A percentile compares a stretch with the other conserved stretches of the same genome.
Evolutionary conservation across 768 basidiomycete species (phyloP).

Genomic region (Astraeus odoratus): DNA sequence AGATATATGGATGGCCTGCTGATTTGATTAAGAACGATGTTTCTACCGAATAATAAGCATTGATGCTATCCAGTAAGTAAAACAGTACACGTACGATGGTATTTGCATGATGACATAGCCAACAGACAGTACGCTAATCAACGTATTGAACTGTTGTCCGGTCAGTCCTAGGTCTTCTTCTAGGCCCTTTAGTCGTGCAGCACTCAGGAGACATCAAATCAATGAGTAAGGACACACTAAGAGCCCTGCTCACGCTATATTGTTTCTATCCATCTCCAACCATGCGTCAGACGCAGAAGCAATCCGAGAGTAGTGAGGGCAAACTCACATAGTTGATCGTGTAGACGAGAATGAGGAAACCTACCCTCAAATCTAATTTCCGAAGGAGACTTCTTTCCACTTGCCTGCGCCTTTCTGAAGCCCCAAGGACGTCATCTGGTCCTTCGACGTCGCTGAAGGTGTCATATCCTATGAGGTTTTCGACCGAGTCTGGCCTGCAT

Average conservation of each 20-base stretch:
- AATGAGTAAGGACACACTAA: not conserved
- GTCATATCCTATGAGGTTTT: too few species aligned
- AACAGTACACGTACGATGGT: conserved; percentile 51
- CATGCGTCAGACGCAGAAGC: not conserved
- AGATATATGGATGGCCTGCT: conserved; percentile 61
- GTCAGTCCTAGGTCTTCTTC: conserved; percentile 53
- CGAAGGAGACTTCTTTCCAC: not conserved
- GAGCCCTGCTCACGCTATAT: conserved; percentile 41
- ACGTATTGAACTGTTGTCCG: conserved; percentile 52
- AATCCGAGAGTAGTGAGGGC: not conserved
- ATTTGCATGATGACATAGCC: conserved; percentile 71
- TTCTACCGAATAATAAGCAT: conserved; percentile 33
- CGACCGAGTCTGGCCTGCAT: too few species aligned
- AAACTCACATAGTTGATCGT: conserved; percentile 16
- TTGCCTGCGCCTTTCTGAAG: not conserved
- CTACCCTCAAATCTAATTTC: conserved; percentile 24
- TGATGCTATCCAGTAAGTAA: conserved; percentile 23
- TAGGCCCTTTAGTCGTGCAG: conserved; percentile 60
- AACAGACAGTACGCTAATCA: conserved; percentile 57
- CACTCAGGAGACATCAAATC: conserved; percentile 29
- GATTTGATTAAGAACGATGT: conserved; percentile 57
- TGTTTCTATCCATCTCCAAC: conserved; percentile 54
- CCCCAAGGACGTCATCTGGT: not conserved
- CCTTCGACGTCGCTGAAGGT: too few species aligned
- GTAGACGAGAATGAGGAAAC: conserved; percentile 13